A percentile compares a stretch with the other conserved stretches of the same genome.
Conservation (phyloP, 2,329 filamentous ascomycete genomes). For the Tothia fuscella region DNA sequence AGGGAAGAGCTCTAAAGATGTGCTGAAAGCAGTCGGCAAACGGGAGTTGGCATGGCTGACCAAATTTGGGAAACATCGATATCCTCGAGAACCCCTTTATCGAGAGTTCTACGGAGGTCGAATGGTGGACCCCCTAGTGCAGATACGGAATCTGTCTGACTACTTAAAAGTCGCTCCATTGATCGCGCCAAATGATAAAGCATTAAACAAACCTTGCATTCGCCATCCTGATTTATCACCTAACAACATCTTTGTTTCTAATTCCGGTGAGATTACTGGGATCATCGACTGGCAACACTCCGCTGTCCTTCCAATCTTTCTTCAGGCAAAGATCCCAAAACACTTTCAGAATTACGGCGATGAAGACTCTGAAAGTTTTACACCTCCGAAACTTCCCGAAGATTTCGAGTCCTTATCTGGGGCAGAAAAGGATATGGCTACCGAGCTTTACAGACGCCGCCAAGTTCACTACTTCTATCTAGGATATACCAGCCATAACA, state of each 20-base stretch:
- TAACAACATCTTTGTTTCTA: slow-evolving; percentile 23
- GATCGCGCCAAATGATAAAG: too few species aligned
- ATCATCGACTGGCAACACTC: slow-evolving; percentile 33
- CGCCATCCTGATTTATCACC: slow-evolving; percentile 26
- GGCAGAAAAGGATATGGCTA: slow-evolving; percentile 13
- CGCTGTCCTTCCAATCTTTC: slow-evolving; percentile 25
- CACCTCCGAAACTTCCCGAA: slow-evolving; percentile 15
- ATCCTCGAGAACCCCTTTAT: too few species aligned
- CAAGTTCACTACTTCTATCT: slow-evolving; percentile 23
- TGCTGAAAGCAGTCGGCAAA: too few species aligned
- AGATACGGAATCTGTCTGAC: too few species aligned
- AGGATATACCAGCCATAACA: slow-evolving; percentile 17
- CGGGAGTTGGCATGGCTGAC: too few species aligned
- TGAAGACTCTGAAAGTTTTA: slow-evolving; percentile 16
- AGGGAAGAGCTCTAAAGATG: too few species aligned
- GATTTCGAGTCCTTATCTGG: slow-evolving; percentile 14
- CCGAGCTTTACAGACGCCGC: slow-evolving; percentile 18
- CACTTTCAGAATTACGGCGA: slow-evolving; percentile 30
- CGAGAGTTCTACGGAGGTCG: too few species aligned
- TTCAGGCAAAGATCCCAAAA: slow-evolving; percentile 27
- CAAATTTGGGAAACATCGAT: too few species aligned
- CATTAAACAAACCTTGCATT: slow-evolving; percentile 13
- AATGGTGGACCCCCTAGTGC: too few species aligned
- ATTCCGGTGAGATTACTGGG: slow-evolving; percentile 22
- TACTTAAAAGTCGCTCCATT: too few species aligned